phyloP scores from a whole-genome alignment of 1,284 basidiomycete genomes.

The Trichosporon sp. region DNA sequence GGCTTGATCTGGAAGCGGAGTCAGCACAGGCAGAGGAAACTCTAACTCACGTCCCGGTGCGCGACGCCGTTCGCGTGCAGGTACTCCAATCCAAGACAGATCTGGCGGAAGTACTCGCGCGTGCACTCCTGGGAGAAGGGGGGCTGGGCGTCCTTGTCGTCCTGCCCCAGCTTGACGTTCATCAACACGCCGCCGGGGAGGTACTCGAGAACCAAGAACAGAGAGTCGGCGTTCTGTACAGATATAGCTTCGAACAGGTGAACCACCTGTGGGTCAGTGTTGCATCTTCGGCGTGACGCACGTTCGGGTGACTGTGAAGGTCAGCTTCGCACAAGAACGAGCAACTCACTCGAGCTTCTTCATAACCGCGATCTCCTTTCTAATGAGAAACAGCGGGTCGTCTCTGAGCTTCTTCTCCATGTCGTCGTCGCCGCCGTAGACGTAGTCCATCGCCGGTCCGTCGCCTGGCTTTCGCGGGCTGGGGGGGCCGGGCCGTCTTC shows the following conservation, averaged over 20 bases:
- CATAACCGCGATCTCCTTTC: conserved; percentile 58
- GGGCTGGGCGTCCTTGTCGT: conserved; percentile 48
- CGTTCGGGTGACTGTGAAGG: conserved; percentile 52
- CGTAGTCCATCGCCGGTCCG: conserved; percentile 20
- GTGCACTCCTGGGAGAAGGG: conserved; percentile 43
- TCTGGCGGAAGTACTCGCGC: conserved; percentile 61
- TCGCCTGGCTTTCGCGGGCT: neutral
- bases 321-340: neutral
- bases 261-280: conserved; percentile 56
- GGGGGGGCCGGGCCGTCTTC: conserved; percentile 18
- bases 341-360: conserved; percentile 57
- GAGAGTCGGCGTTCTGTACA: conserved; percentile 59
- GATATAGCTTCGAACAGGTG: conserved; percentile 63
- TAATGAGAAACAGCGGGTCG: conserved; percentile 55
- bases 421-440: conserved; percentile 5
- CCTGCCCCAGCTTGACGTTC: conserved; percentile 54
- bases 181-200: conserved; percentile 61
- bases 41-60: conserved; percentile 57
- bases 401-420: conserved; percentile 28
- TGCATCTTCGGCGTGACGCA: conserved; percentile 29
- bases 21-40: no score
- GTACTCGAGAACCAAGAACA: conserved; percentile 62
- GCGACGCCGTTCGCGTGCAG: conserved; percentile 62
- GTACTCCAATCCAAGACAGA: conserved; percentile 61
- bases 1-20: conserved; percentile 57